Evolutionary conservation across 2,329 filamentous ascomycete genomes (phyloP), one percentile per base, ranked within the genome.

Genomic region (Colletotrichum shisoi): DNA sequence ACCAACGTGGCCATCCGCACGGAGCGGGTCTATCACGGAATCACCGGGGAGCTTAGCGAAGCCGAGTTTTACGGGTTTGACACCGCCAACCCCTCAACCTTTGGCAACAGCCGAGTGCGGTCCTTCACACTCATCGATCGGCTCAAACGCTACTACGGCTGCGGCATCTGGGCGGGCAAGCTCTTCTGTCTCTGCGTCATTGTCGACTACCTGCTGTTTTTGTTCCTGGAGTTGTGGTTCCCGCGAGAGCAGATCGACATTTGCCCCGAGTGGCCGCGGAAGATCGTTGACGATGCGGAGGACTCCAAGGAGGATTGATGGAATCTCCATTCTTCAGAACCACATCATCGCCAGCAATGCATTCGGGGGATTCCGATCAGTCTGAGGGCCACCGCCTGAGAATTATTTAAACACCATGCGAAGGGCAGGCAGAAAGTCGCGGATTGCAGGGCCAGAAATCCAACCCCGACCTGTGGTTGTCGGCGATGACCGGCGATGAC

Each of bases 141-240:
- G 21, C 80, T 99, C 21, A 99, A 99, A 80, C 84, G 95, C 67
- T 99, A 99, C 78, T 99, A 97, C 74, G 95, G 95, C 9, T 99
- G 96, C 75, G 95, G 95, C 40, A 94, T 98, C 57, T 99, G 95
- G 95, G 95, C 95, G 0, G 95, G 95, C 42, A 99, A 99, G 79
- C 83, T 99, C 9, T 99, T 99, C 74, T 97, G 95, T 74, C 82
- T 99, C 1, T 97, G 94, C 71, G 94, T 94, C 12, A 89, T 98
- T 64, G 90, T 99, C 58, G 95, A 99, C 78, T 99, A 97, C 73
- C 80, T 99, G 56, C 85, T 99, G 59, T 97, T 93, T 73, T 83
- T 97, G 54, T 87, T 96, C 56, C 83, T 97, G 60, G 95, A 99
- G 77, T 87, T 96, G 78, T 91, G 88, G 81, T 94, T 91, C 69